Percentiles rank a stretch among this genome's conserved stretches.
These are phyloP conservation scores for Trametes coccinea DNA, from an alignment of 768 basidiomycete species.

Conservation along the genomic window DNA sequence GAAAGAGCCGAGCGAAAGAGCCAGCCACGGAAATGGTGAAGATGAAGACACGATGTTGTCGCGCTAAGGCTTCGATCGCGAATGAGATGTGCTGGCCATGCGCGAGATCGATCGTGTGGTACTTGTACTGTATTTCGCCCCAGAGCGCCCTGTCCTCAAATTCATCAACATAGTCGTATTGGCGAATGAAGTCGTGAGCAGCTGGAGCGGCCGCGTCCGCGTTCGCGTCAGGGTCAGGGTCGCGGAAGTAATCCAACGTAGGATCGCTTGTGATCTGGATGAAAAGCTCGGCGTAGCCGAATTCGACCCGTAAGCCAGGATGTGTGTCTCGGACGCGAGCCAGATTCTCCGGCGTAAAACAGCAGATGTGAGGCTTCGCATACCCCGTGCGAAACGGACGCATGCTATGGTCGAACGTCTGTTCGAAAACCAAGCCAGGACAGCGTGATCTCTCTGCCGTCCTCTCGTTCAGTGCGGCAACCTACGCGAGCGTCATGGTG, in stretches of 20 bases:
- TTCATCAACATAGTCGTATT: no score
- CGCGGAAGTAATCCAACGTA: conserved; percentile 11
- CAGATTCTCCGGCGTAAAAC: background rate
- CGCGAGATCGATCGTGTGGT: background rate
- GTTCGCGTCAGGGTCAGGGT: background rate
- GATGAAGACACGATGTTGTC: conserved; percentile 32
- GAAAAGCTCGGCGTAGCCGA: conserved; percentile 17
- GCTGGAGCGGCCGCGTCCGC: no score
- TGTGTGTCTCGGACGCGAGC: background rate
- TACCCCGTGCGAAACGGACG: background rate
- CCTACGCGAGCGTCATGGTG: background rate
- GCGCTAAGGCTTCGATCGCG: conserved; percentile 10
- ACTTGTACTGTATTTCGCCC: background rate
- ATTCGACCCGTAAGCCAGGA: background rate
- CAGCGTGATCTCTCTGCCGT: background rate
- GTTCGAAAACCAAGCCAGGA: conserved; percentile 10
- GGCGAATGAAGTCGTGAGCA: no score
- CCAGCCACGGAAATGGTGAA: conserved; percentile 34
- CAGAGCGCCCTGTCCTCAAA: no score
- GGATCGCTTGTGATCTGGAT: conserved; percentile 6
- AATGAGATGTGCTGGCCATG: background rate
- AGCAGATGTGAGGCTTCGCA: conserved; percentile 11
- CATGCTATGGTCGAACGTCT: background rate
- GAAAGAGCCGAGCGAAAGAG: conserved; percentile 32
- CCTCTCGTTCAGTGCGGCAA: background rate